phyloP scores from a whole-genome alignment of 2,329 filamentous ascomycete genomes.

The Diaporthe sp. region DNA sequence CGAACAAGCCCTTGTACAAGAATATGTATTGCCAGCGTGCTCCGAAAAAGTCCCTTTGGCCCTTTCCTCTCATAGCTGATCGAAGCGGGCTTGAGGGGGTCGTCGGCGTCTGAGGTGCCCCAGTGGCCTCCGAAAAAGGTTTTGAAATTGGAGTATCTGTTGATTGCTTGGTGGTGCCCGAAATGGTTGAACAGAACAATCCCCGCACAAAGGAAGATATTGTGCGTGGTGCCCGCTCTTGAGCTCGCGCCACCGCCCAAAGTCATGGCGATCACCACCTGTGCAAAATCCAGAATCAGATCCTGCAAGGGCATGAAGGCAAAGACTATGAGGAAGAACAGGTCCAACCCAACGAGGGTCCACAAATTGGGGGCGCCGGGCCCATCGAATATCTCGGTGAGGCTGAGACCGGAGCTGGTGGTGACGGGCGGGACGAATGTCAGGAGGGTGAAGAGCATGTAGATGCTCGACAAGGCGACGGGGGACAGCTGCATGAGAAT shows the following conservation, averaged over 20 bases:
- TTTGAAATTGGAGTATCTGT: conserved; percentile 58
- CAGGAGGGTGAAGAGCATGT: conserved; percentile 91
- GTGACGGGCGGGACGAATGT: conserved; percentile 91
- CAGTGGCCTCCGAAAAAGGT: conserved; percentile 47
- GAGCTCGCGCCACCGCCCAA: conserved; percentile 84
- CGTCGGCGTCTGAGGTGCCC: conserved; percentile 58
- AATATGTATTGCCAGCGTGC: conserved; percentile 80
- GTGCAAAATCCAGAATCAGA: conserved; percentile 88
- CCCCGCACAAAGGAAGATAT: conserved; percentile 77
- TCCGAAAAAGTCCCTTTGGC: conserved; percentile 76
- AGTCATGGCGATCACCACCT: conserved; percentile 93
- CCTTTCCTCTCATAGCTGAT: conserved; percentile 68
- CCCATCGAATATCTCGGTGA: conserved; percentile 92
- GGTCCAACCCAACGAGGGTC: conserved; percentile 86
- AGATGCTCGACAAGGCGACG: conserved; percentile 87
- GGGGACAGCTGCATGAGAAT: conserved; percentile 93
- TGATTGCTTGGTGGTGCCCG: conserved; percentile 57
- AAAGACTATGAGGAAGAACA: conserved; percentile 86
- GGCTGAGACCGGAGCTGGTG: conserved; percentile 81
- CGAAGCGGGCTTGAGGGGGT: conserved; percentile 59
- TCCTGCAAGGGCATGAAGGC: conserved; percentile 88
- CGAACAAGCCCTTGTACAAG: conserved; percentile 79
- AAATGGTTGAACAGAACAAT: conserved; percentile 73
- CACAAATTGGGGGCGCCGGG: conserved; percentile 87
- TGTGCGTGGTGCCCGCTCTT: conserved; percentile 76